Evolutionary conservation across 2,329 filamentous ascomycete species (phyloP), one percentile per base, ranked within the genome.

Genomic region (Xylariomycetidae sp.): DNA sequence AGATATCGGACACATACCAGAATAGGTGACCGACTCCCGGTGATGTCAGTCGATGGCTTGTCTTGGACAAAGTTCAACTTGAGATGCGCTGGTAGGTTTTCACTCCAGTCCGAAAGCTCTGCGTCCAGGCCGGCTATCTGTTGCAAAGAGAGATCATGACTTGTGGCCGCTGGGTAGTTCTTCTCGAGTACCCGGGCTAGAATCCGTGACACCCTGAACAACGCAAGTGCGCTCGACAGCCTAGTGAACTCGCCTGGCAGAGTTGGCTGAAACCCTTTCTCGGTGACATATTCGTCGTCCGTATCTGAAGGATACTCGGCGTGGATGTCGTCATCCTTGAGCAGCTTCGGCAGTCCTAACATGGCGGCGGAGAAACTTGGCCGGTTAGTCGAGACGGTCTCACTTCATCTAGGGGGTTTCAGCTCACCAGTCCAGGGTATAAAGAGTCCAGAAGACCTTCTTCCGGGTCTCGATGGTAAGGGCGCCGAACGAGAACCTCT

Each of bases 401-500:
- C 13, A 17, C 11, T 15, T 27, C n/a, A n/a, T n/a, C n/a, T n/a
- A n/a, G n/a, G n/a, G n/a, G n/a, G n/a, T n/a, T n/a, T n/a, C n/a
- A 31, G 56, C 80, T 54, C 76, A 92, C 85, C 88, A 90, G 61
- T 98, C 92, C 40, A 97, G 72, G 6, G 85, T 85, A 61, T 97
- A 97, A 42, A 96, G 72, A 19, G 87, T 88, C 92, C 92, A 98
- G 61, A 97, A 97, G 6, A 94, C 85, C 67, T 89, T 95, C 70
- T 96, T 97, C 41, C 89, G 77, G 3, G 87, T 94, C 64, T 97
- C 89, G 31, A 81, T 83, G 2, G 85, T 87, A 37, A 97, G 67
- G 9, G 86, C 80, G 30, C 85, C 85, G 40, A 94, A 82, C 0
- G 85, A 83, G 55, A 94, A 90, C 29, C 83, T 78, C 61, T 89